Evolutionary conservation across 257 asterid species (phyloP).

Genomic region (Petunia axillaris): DNA sequence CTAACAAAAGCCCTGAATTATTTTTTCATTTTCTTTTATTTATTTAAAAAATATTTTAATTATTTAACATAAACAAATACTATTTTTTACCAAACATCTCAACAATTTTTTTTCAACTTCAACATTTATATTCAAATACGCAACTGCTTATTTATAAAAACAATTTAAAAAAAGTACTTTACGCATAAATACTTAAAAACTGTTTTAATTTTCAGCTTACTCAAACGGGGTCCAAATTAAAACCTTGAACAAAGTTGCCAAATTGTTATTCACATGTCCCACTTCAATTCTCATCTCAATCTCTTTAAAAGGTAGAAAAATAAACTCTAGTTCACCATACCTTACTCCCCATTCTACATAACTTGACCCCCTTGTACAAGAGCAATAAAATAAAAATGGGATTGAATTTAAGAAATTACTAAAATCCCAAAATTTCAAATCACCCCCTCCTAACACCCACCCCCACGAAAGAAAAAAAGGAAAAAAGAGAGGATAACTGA

Average conservation of each 20-base stretch:
- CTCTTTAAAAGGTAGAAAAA: constrained; percentile 10
- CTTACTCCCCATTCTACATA: neutral
- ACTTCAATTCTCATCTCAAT: constrained; percentile 1
- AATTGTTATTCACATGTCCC: constrained; percentile 38
- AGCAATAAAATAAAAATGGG: neutral
- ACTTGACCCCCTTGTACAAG: constrained; percentile 8
- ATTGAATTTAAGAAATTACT: constrained; percentile 26
- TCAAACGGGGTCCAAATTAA: too few relatives aligned
- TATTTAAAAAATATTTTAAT: too few relatives aligned
- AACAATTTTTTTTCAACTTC: too few relatives aligned
- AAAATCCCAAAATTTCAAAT: constrained; percentile 19
- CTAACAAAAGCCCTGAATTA: too few relatives aligned
- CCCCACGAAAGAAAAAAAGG: neutral
- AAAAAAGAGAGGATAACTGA: neutral
- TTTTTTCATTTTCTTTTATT: too few relatives aligned
- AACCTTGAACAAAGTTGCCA: constrained; percentile 6
- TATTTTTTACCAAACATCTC: too few relatives aligned
- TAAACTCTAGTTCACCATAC: constrained; percentile 39
- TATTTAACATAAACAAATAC: too few relatives aligned
- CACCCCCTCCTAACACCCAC: neutral
- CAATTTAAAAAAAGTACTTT: too few relatives aligned
- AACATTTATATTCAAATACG: too few relatives aligned
- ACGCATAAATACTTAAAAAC: too few relatives aligned
- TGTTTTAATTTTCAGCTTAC: too few relatives aligned
- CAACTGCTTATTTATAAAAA: too few relatives aligned